Percentiles rank a stretch among this genome's conserved stretches.
These are phyloP conservation scores for Agaricus blazei DNA, from an alignment of 768 basidiomycete species.

Conservation along the genomic window DNA sequence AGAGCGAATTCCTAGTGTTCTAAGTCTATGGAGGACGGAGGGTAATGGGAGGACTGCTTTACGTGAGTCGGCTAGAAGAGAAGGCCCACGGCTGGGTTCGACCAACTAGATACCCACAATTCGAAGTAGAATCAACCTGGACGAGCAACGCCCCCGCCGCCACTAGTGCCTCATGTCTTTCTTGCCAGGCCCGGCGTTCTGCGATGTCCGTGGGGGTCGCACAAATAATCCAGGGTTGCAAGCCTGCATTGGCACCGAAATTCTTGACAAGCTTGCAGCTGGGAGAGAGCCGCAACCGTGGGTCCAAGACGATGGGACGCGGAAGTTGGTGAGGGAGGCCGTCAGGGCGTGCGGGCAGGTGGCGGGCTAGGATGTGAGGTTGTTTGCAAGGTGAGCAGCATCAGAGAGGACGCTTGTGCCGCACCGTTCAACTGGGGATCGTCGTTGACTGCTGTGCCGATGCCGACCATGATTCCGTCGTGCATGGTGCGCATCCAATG, in stretches of 20 bases:
- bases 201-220: constrained; percentile 14
- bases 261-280: constrained; percentile 70
- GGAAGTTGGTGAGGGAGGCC: constrained; percentile 47
- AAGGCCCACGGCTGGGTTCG: constrained; percentile 13
- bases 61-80: background rate
- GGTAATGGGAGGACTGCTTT: constrained; percentile 27
- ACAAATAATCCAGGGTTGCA: constrained; percentile 72
- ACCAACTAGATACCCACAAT: constrained; percentile 23
- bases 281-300: constrained; percentile 58
- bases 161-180: constrained; percentile 42
- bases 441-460: constrained; percentile 87
- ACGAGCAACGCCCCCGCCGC: constrained; percentile 65
- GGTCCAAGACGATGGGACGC: constrained; percentile 81
- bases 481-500: constrained; percentile 95
- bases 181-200: constrained; percentile 22
- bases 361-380: constrained; percentile 37
- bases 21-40: constrained; percentile 46
- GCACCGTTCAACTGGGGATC: constrained; percentile 91
- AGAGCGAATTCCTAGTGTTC: constrained; percentile 53
- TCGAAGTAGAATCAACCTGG: constrained; percentile 29
- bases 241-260: constrained; percentile 50
- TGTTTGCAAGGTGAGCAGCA: background rate
- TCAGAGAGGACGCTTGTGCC: constrained; percentile 15
- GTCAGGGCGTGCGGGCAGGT: constrained; percentile 43
- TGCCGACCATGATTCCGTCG: constrained; percentile 87